These are phyloP conservation scores for Geranomyces michiganensis DNA, from an alignment of 192 early-diverging fungal species.

Conservation along the genomic window DNA sequence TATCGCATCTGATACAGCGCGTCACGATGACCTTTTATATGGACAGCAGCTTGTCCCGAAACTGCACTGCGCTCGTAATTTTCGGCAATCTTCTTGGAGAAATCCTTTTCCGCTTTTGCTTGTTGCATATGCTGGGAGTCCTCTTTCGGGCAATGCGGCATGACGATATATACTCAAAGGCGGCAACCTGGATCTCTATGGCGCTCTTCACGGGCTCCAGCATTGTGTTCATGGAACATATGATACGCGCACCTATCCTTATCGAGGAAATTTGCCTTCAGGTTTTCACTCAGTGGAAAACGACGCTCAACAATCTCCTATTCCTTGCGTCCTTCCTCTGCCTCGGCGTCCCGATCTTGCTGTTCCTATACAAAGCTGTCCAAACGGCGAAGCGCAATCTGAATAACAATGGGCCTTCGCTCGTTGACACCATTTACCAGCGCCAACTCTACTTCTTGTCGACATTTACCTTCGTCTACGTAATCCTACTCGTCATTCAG, in stretches of 20 bases:
- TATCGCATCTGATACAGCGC: constrained; percentile 19
- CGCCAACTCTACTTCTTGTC: constrained; percentile 7
- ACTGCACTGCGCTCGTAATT: constrained; percentile 20
- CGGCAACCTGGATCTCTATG: not conserved
- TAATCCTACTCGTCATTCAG: not conserved
- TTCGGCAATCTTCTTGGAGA: constrained; percentile 30
- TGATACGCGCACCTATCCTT: constrained; percentile 15
- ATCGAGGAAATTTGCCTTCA: constrained; percentile 1
- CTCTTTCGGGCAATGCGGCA: constrained; percentile 8
- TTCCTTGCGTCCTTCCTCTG: constrained; percentile 13
- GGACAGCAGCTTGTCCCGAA: constrained; percentile 13
- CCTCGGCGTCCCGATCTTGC: constrained; percentile 17
- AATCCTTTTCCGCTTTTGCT: constrained; percentile 14
- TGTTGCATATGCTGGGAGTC: not conserved
- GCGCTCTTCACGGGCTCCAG: not conserved
- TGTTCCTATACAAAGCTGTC: not conserved
- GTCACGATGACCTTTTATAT: constrained; percentile 33
- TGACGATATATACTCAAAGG: not conserved
- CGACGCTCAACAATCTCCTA: constrained; percentile 21
- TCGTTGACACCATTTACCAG: constrained; percentile 3
- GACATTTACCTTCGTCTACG: not conserved
- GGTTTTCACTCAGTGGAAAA: not conserved
- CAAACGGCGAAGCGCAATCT: not conserved
- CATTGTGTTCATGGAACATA: constrained; percentile 17
- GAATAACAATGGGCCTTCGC: not conserved